Conservation (phyloP, 2,329 filamentous ascomycete species). For the Aspergillus awamori region DNA sequence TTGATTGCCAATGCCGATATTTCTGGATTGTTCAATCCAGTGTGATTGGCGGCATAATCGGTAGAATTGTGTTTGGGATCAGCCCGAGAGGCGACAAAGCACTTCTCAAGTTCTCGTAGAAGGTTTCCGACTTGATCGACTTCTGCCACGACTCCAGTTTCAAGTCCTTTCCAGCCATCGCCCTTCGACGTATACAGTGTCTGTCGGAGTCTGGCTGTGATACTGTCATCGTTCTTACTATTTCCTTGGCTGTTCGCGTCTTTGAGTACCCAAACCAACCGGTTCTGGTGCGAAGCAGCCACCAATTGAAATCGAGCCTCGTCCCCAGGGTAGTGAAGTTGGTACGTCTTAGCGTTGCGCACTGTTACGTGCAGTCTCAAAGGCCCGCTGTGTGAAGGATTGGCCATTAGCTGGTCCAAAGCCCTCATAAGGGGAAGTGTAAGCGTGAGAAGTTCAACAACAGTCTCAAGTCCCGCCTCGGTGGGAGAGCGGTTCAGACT, state of each 20-base stretch:
- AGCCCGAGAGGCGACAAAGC: slow-evolving; percentile 23
- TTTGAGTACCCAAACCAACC: slow-evolving; percentile 41
- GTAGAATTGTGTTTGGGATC: background rate
- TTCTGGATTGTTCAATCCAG: background rate
- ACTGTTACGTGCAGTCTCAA: slow-evolving; percentile 37
- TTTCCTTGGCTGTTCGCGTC: slow-evolving; percentile 27
- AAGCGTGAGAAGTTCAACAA: slow-evolving; percentile 36
- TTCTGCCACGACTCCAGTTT: slow-evolving; percentile 40
- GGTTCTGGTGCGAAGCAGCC: slow-evolving; percentile 30
- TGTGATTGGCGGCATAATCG: background rate
- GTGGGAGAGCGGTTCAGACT: slow-evolving; percentile 38
- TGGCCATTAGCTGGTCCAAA: slow-evolving; percentile 39
- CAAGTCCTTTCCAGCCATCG: slow-evolving; percentile 45
- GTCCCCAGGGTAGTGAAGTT: slow-evolving; percentile 40
- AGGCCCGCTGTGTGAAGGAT: slow-evolving; percentile 25
- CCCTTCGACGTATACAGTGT: slow-evolving; percentile 41
- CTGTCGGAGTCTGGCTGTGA: slow-evolving; percentile 31
- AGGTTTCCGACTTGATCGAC: slow-evolving; percentile 37
- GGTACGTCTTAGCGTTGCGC: slow-evolving; percentile 40
- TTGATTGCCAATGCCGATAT: background rate
- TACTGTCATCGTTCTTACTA: slow-evolving; percentile 21
- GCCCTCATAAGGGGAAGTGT: slow-evolving; percentile 43
- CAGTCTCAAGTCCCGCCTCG: slow-evolving; percentile 33
- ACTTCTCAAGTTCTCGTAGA: slow-evolving; percentile 36
- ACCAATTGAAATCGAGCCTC: slow-evolving; percentile 37